phyloP scores from a whole-genome alignment of 495 filamentous ascomycete genomes.

The Podospora sp. region DNA sequence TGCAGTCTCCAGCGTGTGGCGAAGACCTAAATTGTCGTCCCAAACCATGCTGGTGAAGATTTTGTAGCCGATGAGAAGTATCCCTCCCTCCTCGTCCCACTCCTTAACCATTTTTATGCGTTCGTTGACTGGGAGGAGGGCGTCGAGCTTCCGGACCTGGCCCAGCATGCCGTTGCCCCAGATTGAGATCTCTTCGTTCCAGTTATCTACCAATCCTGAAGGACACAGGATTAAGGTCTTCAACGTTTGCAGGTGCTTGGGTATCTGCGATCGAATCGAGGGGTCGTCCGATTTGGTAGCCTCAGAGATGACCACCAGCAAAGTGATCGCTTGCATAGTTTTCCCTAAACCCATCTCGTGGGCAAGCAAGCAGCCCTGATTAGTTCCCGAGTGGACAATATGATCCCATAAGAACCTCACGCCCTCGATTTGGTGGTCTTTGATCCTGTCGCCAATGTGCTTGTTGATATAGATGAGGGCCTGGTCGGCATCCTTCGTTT shows the following conservation, averaged over 20 bases:
- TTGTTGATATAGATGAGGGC: conserved; percentile 54
- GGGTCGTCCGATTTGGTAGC: conserved; percentile 62
- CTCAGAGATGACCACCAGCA: conserved; percentile 73
- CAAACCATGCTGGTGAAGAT: conserved; percentile 55
- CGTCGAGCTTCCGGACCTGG: conserved; percentile 51
- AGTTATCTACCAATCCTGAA: conserved; percentile 74
- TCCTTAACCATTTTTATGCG: conserved; percentile 50
- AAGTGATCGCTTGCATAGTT: conserved; percentile 85
- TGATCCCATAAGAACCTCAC: conserved; percentile 92
- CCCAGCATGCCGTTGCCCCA: conserved; percentile 67
- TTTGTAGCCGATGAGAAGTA: conserved; percentile 73
- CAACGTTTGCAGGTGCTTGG: conserved; percentile 59
- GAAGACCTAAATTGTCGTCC: conserved; percentile 31
- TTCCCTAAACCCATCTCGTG: conserved; percentile 96
- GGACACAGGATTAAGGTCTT: conserved; percentile 78
- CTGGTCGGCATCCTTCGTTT: conserved; percentile 60
- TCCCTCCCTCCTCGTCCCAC: conserved; percentile 70
- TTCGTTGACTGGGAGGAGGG: conserved; percentile 26
- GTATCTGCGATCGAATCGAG: conserved; percentile 65
- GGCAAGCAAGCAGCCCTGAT: conserved; percentile 79
- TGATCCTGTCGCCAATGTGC: conserved; percentile 52
- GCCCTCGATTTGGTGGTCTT: conserved; percentile 64
- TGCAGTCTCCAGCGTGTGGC: conserved; percentile 53
- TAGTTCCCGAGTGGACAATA: conserved; percentile 54
- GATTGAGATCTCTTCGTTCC: conserved; percentile 71